phyloP scores from a whole-genome alignment of 768 basidiomycete genomes.

The Boletus sp. region DNA sequence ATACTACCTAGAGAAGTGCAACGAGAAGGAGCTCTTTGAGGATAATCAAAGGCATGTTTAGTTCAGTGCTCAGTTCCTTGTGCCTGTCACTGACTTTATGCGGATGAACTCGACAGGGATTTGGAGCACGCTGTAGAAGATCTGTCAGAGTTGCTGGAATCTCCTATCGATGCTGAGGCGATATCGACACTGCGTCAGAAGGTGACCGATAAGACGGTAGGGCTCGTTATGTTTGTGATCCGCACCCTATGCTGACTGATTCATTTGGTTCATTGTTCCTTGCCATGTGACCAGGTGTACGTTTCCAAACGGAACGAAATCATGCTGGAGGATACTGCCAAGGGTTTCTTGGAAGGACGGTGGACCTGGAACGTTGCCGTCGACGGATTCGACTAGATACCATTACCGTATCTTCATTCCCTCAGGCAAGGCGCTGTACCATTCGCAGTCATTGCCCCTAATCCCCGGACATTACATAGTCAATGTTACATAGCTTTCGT shows the following conservation, averaged over 20 bases:
- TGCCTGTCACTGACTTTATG: neutral
- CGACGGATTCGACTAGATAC: slow-evolving; percentile 60
- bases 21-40: slow-evolving; percentile 93
- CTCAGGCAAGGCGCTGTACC: neutral
- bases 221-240: slow-evolving; percentile 20
- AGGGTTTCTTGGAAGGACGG: slow-evolving; percentile 80
- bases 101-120: slow-evolving; percentile 49
- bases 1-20: slow-evolving; percentile 87
- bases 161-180: slow-evolving; percentile 81
- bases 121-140: slow-evolving; percentile 95
- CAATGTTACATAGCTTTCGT: neutral
- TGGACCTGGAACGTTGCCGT: slow-evolving; percentile 79
- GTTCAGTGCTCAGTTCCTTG: neutral
- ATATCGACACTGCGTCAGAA: slow-evolving; percentile 83
- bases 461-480: neutral
- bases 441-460: neutral
- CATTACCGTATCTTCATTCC: neutral
- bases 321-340: slow-evolving; percentile 90
- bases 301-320: slow-evolving; percentile 98
- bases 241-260: neutral
- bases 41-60: slow-evolving; percentile 83
- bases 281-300: slow-evolving; percentile 55
- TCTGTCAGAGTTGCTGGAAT: slow-evolving; percentile 87
- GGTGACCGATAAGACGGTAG: slow-evolving; percentile 92
- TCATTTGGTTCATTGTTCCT: neutral